A percentile compares a stretch with the other conserved stretches of the same genome.
These are phyloP conservation scores for Phoma herbarum DNA, from an alignment of 2,329 filamentous ascomycete species.

Conservation along the genomic window DNA sequence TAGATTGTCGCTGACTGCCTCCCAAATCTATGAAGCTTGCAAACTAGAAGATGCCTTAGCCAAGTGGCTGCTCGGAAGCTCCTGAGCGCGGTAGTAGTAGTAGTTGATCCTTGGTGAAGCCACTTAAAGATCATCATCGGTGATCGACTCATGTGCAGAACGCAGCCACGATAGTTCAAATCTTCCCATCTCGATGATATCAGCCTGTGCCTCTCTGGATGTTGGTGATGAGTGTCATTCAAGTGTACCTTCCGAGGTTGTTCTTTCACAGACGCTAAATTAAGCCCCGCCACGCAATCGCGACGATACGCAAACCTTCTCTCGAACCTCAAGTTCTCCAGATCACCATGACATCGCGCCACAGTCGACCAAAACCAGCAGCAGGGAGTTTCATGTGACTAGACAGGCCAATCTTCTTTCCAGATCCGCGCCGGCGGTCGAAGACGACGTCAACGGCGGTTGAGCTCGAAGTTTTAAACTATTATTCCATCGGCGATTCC, in stretches of 20 bases:
- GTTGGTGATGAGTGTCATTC: not conserved
- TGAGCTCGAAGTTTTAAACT: conserved; percentile 6
- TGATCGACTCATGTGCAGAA: no score
- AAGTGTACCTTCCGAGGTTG: conserved; percentile 1
- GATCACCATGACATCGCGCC: not conserved
- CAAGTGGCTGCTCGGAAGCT: no score
- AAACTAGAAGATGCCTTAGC: no score
- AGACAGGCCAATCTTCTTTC: conserved; percentile 1
- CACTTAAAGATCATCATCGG: no score
- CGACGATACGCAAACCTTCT: not conserved
- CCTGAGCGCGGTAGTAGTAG: no score
- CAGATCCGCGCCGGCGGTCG: conserved; percentile 3
- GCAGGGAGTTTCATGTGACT: not conserved
- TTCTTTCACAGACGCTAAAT: conserved; percentile 6
- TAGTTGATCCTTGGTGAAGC: no score
- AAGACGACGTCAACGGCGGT: conserved; percentile 1
- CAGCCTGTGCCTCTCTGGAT: no score
- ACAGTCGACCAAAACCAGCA: not conserved
- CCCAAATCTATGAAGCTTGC: no score
- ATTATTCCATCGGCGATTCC: conserved; percentile 7
- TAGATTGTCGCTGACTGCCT: no score
- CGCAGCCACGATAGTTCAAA: no score
- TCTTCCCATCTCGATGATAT: no score
- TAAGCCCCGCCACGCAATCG: not conserved
- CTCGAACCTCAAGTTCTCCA: not conserved